Conservation (phyloP, 495 filamentous ascomycete genomes). For the Tuber borchii region DNA sequence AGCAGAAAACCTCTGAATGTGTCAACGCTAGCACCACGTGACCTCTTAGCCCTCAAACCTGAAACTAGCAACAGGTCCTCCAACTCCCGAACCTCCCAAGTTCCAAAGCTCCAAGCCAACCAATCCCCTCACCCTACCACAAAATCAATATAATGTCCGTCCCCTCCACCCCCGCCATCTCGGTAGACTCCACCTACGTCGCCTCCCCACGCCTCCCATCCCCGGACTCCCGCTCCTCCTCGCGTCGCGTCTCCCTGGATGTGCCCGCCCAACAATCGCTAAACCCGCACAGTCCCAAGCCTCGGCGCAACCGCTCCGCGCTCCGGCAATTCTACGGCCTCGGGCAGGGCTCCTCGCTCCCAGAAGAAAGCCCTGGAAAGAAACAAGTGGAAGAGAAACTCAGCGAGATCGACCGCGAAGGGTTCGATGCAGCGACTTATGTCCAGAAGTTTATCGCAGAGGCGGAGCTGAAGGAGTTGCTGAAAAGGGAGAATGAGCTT, state of each 20-base stretch:
- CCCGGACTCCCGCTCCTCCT: conserved; percentile 42
- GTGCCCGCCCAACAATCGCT: conserved; percentile 43
- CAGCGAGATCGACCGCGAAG: conserved; percentile 53
- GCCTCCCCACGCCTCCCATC: conserved; percentile 51
- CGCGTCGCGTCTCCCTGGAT: conserved; percentile 49
- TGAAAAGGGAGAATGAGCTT: conserved; percentile 58
- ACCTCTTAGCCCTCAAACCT: neutral
- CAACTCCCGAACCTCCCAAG: neutral
- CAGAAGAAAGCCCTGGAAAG: conserved; percentile 24
- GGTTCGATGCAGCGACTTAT: conserved; percentile 55
- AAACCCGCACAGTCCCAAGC: conserved; percentile 37
- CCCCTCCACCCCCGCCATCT: conserved; percentile 63
- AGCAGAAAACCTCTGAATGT: neutral
- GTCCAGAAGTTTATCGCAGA: conserved; percentile 58
- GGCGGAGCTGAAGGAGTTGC: conserved; percentile 57
- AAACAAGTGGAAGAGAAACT: conserved; percentile 42
- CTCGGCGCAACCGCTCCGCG: conserved; percentile 67
- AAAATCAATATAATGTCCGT: conserved; percentile 62
- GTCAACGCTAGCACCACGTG: neutral
- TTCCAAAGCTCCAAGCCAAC: neutral
- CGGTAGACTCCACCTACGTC: conserved; percentile 49
- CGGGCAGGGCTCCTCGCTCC: conserved; percentile 31
- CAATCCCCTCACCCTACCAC: conserved; percentile 31
- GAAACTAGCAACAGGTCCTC: neutral
- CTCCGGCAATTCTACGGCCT: conserved; percentile 93